Conservation (phyloP, 2,329 filamentous ascomycete species). For the Colletotrichum liaoningense region DNA sequence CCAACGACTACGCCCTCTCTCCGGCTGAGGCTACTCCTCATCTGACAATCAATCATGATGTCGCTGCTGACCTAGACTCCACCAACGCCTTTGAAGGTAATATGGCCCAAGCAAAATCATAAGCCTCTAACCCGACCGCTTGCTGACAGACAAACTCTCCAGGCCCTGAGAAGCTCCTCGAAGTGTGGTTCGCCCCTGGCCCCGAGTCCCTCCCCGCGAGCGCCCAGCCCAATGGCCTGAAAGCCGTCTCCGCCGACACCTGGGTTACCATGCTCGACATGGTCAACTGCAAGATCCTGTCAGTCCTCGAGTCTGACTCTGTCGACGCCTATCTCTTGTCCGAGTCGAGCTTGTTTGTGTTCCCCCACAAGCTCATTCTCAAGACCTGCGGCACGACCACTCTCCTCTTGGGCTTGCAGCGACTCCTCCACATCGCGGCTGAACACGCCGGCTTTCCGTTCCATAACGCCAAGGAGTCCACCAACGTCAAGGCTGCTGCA, state of each 20-base stretch:
- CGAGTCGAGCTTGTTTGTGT: conserved; percentile 99
- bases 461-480: conserved; percentile 73
- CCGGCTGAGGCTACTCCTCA: conserved; percentile 86
- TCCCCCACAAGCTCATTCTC: conserved; percentile 98
- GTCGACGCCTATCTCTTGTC: conserved; percentile 97
- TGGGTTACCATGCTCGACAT: conserved; percentile 99
- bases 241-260: conserved; percentile 82
- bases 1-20: conserved; percentile 84
- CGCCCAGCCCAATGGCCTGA: conserved; percentile 81
- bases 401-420: conserved; percentile 86
- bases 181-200: conserved; percentile 96
- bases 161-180: conserved; percentile 96
- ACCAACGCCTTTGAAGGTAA: conserved; percentile 94
- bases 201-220: conserved; percentile 77
- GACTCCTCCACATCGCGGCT: conserved; percentile 92
- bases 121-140: not conserved
- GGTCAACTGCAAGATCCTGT: conserved; percentile 98
- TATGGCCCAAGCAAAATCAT: conserved; percentile 28
- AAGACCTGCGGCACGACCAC: conserved; percentile 99
- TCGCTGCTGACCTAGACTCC: conserved; percentile 91
- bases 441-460: conserved; percentile 90
- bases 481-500: conserved; percentile 79
- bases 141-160: conserved; percentile 20
- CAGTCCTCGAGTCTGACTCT: conserved; percentile 90
- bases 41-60: conserved; percentile 96